phyloP scores from a whole-genome alignment of 2,329 filamentous ascomycete species.

The Fusarium incarnatum region DNA sequence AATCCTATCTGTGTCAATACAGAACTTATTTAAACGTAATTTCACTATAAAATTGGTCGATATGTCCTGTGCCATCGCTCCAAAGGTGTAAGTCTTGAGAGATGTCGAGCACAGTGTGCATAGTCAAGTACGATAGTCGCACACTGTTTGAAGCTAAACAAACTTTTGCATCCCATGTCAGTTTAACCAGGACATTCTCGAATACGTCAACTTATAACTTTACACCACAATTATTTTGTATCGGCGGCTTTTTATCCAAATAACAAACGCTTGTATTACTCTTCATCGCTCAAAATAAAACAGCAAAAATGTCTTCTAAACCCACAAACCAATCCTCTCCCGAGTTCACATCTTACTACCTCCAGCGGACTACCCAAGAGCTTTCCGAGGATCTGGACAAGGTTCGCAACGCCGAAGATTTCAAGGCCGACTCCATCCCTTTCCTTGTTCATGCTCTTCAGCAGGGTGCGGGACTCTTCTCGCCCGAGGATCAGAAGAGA shows the following conservation, averaged over 20 bases:
- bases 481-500: constrained; percentile 53
- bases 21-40: not conserved
- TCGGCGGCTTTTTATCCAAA: not conserved
- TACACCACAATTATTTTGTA: not conserved
- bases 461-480: constrained; percentile 74
- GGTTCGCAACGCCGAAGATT: constrained; percentile 76
- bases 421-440: constrained; percentile 71
- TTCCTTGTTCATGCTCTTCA: constrained; percentile 75
- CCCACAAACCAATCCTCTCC: constrained; percentile 32
- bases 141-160: constrained; percentile 5
- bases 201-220: not conserved
- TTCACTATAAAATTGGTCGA: not conserved
- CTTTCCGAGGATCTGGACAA: constrained; percentile 80
- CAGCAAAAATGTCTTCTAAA: constrained; percentile 32
- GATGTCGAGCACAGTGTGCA: not conserved
- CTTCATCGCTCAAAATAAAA: not conserved
- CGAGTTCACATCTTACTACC: constrained; percentile 73
- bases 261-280: not conserved
- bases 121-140: no score
- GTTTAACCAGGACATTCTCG: not conserved
- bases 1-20: not conserved
- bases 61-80: not conserved
- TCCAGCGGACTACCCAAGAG: constrained; percentile 75
- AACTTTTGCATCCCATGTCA: constrained; percentile 7
- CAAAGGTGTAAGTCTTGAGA: not conserved